Percentiles rank a stretch among this genome's conserved stretches.
Evolutionary conservation across 768 basidiomycete genomes (phyloP).

Genomic region (Suillus luteus): DNA sequence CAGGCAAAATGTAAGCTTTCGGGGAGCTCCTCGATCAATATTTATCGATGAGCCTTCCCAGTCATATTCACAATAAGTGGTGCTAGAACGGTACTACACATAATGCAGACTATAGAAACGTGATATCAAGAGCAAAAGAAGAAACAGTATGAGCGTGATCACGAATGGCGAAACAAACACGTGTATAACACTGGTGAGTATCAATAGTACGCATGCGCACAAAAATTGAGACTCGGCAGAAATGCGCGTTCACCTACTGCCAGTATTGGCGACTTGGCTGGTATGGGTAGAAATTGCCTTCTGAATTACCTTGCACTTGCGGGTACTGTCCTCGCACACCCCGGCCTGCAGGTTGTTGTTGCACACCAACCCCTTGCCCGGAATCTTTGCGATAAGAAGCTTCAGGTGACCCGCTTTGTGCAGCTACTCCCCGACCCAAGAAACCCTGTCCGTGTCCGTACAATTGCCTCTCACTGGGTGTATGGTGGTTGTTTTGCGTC

Average conservation of each 20-base stretch:
- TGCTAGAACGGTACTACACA: slow-evolving; percentile 4
- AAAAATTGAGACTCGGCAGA: slow-evolving; percentile 16
- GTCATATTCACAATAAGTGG: slow-evolving; percentile 2
- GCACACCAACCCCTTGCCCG: slow-evolving; percentile 35
- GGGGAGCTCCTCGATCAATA: no score
- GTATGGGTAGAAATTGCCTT: slow-evolving; percentile 72
- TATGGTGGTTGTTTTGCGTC: slow-evolving; percentile 40
- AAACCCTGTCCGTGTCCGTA: slow-evolving; percentile 7
- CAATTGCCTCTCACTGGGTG: slow-evolving; percentile 6
- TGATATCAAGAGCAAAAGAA: slow-evolving; percentile 22
- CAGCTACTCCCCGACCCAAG: slow-evolving; percentile 32
- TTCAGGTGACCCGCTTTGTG: slow-evolving; percentile 55
- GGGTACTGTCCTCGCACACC: slow-evolving; percentile 44
- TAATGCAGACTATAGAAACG: slow-evolving; percentile 12
- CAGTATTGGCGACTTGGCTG: slow-evolving; percentile 64
- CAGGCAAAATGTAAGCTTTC: no score
- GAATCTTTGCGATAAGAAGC: slow-evolving; percentile 48
- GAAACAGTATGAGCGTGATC: slow-evolving; percentile 9
- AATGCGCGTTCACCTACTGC: slow-evolving; percentile 34
- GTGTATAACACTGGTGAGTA: slow-evolving; percentile 2
- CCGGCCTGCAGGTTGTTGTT: slow-evolving; percentile 44
- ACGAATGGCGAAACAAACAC: background rate
- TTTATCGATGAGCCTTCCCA: background rate
- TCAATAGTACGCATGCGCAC: background rate
- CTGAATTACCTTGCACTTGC: slow-evolving; percentile 47